Evolutionary conservation across 192 early-diverging fungal genomes (phyloP), one percentile per base, ranked within the genome.

Genomic region (Umbelopsis sp.): DNA sequence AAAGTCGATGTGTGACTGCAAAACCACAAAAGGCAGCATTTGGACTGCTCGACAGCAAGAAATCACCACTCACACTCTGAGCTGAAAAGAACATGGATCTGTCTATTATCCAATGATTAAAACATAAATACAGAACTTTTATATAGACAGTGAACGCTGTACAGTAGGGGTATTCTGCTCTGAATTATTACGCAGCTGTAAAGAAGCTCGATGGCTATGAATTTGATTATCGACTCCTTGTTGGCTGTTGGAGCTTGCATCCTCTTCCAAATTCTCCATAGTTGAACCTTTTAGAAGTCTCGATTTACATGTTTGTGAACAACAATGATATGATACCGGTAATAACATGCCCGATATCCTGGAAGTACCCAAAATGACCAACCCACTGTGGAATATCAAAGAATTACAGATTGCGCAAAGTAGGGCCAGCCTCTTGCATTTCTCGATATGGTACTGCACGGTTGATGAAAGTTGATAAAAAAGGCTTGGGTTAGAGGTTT

Each of bases 361-460:
- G 0, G 55, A 27, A 0, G 27, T 10, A 6, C 55, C 55, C 2
- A 61, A 6, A 16, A 25, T 6, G 35, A 35, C 27, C 18, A 61
- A 61, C 16, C 55, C 55, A 33, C 16, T 10, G 27, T 61, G 55
- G 35, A 35, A 61, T 37, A 61, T 61, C 13, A 61, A n/a, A 30
- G 25, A 15, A 8, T 61, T 61, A 61, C 55, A 61, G 13, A 35
- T 61, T 22, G 55, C 27, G 55, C 55, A 61, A 61, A 35, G 16
- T 16, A 61, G 55, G 55, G 27, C 55, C 30, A 27, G 55, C 55
- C 55, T 35, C 55, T 16, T 61, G 55, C 55, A 61, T n/a, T 61
- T 61, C 16, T 61, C 27, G 18, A 61, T 12, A 35, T 61, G 23
- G 13, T 61, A 61, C 13, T 37, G 27, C 1, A 61, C 15, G 12